Evolutionary conservation across 2,329 filamentous ascomycete genomes (phyloP), one percentile per base, ranked within the genome.

Genomic region (Xenoacremonium recifei): DNA sequence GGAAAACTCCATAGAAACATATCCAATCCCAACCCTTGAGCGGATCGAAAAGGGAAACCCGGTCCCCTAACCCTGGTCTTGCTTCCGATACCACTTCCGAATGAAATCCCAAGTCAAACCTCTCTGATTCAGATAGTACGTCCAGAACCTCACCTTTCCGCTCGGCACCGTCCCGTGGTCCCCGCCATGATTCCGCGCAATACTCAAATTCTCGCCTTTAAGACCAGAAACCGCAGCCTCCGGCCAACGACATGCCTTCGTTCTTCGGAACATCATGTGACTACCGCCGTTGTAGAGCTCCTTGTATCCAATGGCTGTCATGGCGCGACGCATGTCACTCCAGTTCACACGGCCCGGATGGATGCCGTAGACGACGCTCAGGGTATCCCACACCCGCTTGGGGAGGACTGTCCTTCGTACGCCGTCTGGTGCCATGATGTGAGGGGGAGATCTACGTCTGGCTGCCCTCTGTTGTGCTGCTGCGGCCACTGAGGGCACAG

Each of bases 361-460:
- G 5, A 16, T 19, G 9, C 42, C 48, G 25, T 46, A 36, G 17
- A 55, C 21, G 21, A 35, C 30, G 25, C 19, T 23, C 3, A 50
- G 33, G 9, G 50, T 53, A 3, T 21, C 36, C 49, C 47, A 53
- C 3, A 40, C 33, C 3, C 45, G 36, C 35, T 56, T 56, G 18
- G 47, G 50, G 4, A 57, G 45, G n/a, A 20, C 1, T 6, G 12
- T 18, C 17, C 37, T 44, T 9, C 34, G 37, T 2, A 6, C 17
- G 4, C 37, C 31, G 32, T 56, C 49, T 2, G 42, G 45, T 10
- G 37, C 42, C 16, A 23, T 11, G 7, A 5, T 12, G 6, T 33
- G 31, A 3, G 11, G 31, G 4, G n/a, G 31, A 6, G 21, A 27
- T 11, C 5, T 6, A 17, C 29, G n/a, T 16, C 4, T 23, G 20